Base-by-base conservation (phyloP, 768 basidiomycete species). In the Neoboletus subvelutipes region DNA sequence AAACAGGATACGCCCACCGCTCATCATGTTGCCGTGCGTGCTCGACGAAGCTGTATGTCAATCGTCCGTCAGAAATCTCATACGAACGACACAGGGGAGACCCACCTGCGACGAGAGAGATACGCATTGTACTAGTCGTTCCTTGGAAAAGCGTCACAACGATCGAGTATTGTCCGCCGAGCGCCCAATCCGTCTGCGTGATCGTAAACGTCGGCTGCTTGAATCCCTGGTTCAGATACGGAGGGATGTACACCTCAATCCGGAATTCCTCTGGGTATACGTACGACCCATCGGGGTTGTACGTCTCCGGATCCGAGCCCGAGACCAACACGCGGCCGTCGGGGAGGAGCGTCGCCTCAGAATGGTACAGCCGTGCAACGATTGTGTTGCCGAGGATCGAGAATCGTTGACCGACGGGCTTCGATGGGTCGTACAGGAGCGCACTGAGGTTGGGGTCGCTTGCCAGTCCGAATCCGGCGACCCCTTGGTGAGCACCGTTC, bases 181-280 rank as follows among this genome's bases (percentile, higher is more conserved):
- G 83, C 0, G 63, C 69, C 87, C 88, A 91, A 64, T 92, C 89
- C 12, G 77, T 81, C 55, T 76, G 67, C 1, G 77, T 62, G 42
- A 90, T 76, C 26, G 77, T 83, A 68, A 84, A 88, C 42, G 71
- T 75, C 0, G 89, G 94, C 55, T 87, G 88, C 5, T 61, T 69
- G 58, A 78, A 72, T 10, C 88, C 88, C 59, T 81, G 72, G 59
- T 74, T 84, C 58, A 92, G 80, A 72, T 96, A 98, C n/a, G 90
- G 91, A 7, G 96, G 96, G 63, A 89, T 81, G 74, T 96, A 97
- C 29, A 87, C 85, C 68, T 88, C 80, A 60, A 81, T 81, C 15
- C 92, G 81, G 72, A 91, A 87, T 67, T 95, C 91, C 61, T 94
- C 85, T 0, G 86, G 84, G 64, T 83, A 88, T 37, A 75, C 77